These are phyloP conservation scores for Aspergillus sergii DNA, from an alignment of 2,329 filamentous ascomycete species.

Conservation along the genomic window DNA sequence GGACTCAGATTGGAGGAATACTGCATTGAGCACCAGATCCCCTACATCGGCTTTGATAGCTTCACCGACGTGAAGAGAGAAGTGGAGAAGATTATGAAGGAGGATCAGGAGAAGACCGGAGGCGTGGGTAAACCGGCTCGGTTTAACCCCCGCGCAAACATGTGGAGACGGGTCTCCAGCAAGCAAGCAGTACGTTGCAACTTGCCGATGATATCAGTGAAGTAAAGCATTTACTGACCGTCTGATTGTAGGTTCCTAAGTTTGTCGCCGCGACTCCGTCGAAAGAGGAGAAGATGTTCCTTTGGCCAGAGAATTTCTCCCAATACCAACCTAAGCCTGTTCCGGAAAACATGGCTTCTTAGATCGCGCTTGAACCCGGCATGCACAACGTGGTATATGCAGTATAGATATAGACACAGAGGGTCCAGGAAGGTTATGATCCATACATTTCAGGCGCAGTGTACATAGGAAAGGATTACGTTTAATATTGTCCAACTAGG, in stretches of 20 bases:
- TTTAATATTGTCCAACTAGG: neutral
- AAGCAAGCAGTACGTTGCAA: conserved; percentile 52
- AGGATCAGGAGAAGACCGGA: conserved; percentile 64
- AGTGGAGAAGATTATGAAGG: conserved; percentile 58
- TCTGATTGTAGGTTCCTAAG: conserved; percentile 41
- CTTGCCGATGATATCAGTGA: neutral
- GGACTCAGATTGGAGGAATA: conserved; percentile 68
- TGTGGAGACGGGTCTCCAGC: conserved; percentile 67
- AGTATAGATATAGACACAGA: neutral
- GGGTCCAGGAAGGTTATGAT: neutral
- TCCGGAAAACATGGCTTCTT: conserved; percentile 13
- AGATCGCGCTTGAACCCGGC: neutral
- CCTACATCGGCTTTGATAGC: conserved; percentile 65
- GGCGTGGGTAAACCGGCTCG: conserved; percentile 61
- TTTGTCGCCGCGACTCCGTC: conserved; percentile 56
- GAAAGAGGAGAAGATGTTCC: conserved; percentile 63
- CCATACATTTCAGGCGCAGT: neutral
- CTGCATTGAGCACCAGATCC: conserved; percentile 63
- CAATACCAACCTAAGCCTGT: conserved; percentile 42
- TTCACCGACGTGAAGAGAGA: conserved; percentile 67
- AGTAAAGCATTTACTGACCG: conserved; percentile 3
- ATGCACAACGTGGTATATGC: neutral
- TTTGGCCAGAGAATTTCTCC: conserved; percentile 64
- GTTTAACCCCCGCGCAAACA: conserved; percentile 69
- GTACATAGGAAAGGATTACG: neutral